These are phyloP conservation scores for Jamesozyma jinghongensis DNA, from an alignment of 805 yeast species.

Conservation along the genomic window DNA sequence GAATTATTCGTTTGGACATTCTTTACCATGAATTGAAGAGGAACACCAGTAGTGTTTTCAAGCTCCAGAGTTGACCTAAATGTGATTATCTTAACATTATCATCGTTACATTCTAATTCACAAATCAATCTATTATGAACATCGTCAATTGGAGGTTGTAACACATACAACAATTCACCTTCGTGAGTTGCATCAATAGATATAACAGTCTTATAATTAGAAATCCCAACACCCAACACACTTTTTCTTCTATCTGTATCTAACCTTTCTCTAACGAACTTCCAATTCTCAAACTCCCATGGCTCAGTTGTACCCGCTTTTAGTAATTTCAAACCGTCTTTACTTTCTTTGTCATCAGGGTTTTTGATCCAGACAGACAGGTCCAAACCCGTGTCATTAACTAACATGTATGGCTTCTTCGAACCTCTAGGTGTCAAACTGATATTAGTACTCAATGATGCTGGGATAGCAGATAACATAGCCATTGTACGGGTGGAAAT, in stretches of 20 bases:
- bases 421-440: constrained; percentile 60
- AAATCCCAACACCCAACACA: constrained; percentile 53
- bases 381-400: constrained; percentile 78
- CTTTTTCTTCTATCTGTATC: constrained; percentile 56
- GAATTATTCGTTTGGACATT: constrained; percentile 26
- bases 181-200: constrained; percentile 65
- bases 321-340: constrained; percentile 28
- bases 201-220: constrained; percentile 45
- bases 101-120: constrained; percentile 59
- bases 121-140: constrained; percentile 70
- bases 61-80: constrained; percentile 68
- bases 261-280: constrained; percentile 68
- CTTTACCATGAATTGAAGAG: constrained; percentile 37
- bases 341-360: constrained; percentile 24
- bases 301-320: constrained; percentile 45
- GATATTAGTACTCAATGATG: constrained; percentile 44
- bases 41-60: constrained; percentile 57
- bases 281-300: constrained; percentile 97
- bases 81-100: constrained; percentile 70
- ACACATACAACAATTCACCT: constrained; percentile 68
- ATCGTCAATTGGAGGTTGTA: constrained; percentile 51
- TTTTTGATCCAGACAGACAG: constrained; percentile 75
- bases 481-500: constrained; percentile 77
- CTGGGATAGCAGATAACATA: constrained; percentile 57
- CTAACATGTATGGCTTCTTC: constrained; percentile 70